Evolutionary conservation across 257 asterid genomes (phyloP), one percentile per base, ranked within the genome.

Genomic region (Thymus quinquecostatus): DNA sequence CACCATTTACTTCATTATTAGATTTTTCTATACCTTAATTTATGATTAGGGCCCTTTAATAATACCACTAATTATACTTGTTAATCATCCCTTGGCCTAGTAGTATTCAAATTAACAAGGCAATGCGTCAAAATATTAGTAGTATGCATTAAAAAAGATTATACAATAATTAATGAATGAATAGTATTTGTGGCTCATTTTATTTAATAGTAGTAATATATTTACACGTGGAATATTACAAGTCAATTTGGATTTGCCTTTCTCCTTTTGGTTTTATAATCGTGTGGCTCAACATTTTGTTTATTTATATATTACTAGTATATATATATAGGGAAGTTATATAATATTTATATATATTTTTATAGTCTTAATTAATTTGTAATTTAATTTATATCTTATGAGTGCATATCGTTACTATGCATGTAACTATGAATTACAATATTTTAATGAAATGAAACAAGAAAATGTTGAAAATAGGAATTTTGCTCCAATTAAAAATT

Each of bases 191-290:
- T 60, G 1, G 45, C 12, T 59, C 3, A n/a, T 10, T 61, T 57
- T 58, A 58, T 59, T 56, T 68, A 21, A 21, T 21, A 21, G 21
- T 21, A 21, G 21, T 44, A 43, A 5, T 10, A 11, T 60, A n/a
- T 44, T 13, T 53, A 36, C 47, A 65, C 34, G 55, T 51, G 48
- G 61, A 59, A 49, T 41, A 59, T 66, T 55, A 53, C 43, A 72
- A 78, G 51, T 55, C 75, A 73, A 73, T 73, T 78, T 68, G 63
- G 64, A 34, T 53, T 73, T 62, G 64, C 32, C 72, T 72, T 68
- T 67, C 75, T 45, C 71, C 30, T 70, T 49, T 71, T 10, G 68
- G 56, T 11, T 41, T 14, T 34, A 41, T 51, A 50, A n/a, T 14
- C 49, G 11, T 68, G 30, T 12, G 41, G 59, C 8, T 56, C 5